phyloP scores from a whole-genome alignment of 2,329 filamentous ascomycete genomes.

The Scedosporium minutisporum region DNA sequence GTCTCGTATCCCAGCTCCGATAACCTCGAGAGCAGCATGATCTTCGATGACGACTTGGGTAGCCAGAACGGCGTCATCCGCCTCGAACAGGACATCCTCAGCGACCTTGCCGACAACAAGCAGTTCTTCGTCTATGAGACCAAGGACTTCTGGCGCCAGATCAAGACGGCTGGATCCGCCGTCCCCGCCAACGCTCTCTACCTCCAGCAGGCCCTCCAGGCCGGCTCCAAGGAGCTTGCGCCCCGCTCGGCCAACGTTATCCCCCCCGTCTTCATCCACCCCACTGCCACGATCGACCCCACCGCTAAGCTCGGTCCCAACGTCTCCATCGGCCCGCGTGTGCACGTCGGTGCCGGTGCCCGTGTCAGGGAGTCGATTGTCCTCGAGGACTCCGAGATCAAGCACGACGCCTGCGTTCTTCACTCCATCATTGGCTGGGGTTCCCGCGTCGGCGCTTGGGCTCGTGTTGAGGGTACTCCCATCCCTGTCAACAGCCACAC shows the following conservation, averaged over 20 bases:
- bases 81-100: slow-evolving; percentile 92
- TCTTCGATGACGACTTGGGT: slow-evolving; percentile 55
- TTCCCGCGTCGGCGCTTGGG: slow-evolving; percentile 94
- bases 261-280: slow-evolving; percentile 90
- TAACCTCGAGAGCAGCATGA: slow-evolving; percentile 64
- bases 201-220: slow-evolving; percentile 86
- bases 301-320: slow-evolving; percentile 95
- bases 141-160: slow-evolving; percentile 99
- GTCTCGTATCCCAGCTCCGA: slow-evolving; percentile 94
- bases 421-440: slow-evolving; percentile 97
- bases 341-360: slow-evolving; percentile 71
- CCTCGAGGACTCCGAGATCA: slow-evolving; percentile 88
- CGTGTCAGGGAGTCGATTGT: slow-evolving; percentile 95
- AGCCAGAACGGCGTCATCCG: slow-evolving; percentile 80
- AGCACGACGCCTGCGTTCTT: slow-evolving; percentile 90
- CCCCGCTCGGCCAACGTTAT: slow-evolving; percentile 79
- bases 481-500: slow-evolving; percentile 80
- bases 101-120: slow-evolving; percentile 91
- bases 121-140: slow-evolving; percentile 98
- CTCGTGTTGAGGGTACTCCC: slow-evolving; percentile 89
- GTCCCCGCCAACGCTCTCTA: slow-evolving; percentile 96
- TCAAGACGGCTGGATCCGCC: slow-evolving; percentile 96
- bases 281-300: slow-evolving; percentile 79
- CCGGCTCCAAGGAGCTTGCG: slow-evolving; percentile 70
- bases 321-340: slow-evolving; percentile 90